Evolutionary conservation across 805 yeast genomes (phyloP), one percentile per base, ranked within the genome.

Genomic region (Wickerhamomyces canadensis): DNA sequence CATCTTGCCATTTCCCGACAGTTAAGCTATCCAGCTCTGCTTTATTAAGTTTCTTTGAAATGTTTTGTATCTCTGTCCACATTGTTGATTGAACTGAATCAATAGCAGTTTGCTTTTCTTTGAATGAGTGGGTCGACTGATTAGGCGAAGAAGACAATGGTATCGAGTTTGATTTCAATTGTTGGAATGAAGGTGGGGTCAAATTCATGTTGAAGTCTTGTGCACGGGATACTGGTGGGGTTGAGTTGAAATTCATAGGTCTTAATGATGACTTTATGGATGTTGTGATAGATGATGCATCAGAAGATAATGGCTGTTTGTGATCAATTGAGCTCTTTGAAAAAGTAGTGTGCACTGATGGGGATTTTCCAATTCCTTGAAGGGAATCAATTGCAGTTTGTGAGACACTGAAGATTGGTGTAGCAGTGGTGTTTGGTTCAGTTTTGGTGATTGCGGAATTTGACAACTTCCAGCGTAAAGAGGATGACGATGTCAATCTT

Each of bases 1-100:
- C 95, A 59, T 84, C 87, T 38, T 80, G 80, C 98, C 98, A 93
- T 40, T 95, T 73, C 6, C 95, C 91, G 31, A 76, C 78, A n/a
- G 78, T 70, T 8, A 79, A 63, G 38, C 75, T 70, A 10, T 72
- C 70, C 13, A 80, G 62, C 8, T 76, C 61, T 35, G 76, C 80
- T 3, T 70, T 62, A 23, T 72, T 69, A 5, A 75, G 64, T 6
- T 80, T 80, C 40, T 74, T 74, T 0, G 96, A 87, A 0, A 97
- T 96, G 49, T 89, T 91, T 6, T 66, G 64, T 19, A 84, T 72
- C 26, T 72, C 73, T 2, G 84, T 72, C 86, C 93, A 66, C 42
- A 62, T 63, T 16, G 60, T 52, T 13, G 42, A 36, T 36, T 42
- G 47, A 18, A 54, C 25, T 0, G 52, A 36, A 19, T 54, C 55